Base-by-base conservation (phyloP, 1,284 basidiomycete genomes). In the Pyrrhoderma noxium region DNA sequence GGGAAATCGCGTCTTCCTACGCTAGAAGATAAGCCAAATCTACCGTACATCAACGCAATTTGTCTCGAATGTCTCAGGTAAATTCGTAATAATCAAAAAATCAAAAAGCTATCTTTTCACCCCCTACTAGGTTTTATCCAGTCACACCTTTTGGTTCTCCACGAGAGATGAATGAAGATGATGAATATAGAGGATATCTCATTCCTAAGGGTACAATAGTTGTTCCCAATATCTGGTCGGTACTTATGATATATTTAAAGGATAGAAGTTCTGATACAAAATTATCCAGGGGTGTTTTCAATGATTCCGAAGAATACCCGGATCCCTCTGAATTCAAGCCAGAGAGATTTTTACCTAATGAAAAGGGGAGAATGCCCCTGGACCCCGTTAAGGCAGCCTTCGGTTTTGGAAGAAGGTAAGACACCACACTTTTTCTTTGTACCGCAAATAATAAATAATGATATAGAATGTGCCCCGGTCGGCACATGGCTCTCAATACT, bases 11-110 rank as follows among this genome's bases (percentile, higher is more conserved):
- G 55, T 13, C 47, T 62, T 7, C 62, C 62, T 3, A 54, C 47
- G 3, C 47, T 62, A 16, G 53, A 54, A 2, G 62, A 63, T 42
- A 43, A 51, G 21, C 41, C 53, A 7, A 42, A 44, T 13, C 43
- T 63, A n/a, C 62, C 60, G 16, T 63, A 62, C 41, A 47, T 58
- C 14, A 49, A 60, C 21, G 60, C 60, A 3, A 49, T 63, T 19
- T 50, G 58, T 16, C 48, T 55, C 40, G 62, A 63, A 45, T 56
- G 56, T 8, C 22, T 59, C 14, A 27, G 53, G 53, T 54, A 44
- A 38, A 9, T 4, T 9, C 5, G 14, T 40, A 16, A 16, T 23
- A 3, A 25, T 23, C 22, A 9, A 11, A 27, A 3, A 5, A 23
- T 19, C 11, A 16, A 5, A 25, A 8, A 8, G 13, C 25, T 25